Base-by-base conservation (phyloP, 2,329 filamentous ascomycete genomes). In the Exophiala viscosa region DNA sequence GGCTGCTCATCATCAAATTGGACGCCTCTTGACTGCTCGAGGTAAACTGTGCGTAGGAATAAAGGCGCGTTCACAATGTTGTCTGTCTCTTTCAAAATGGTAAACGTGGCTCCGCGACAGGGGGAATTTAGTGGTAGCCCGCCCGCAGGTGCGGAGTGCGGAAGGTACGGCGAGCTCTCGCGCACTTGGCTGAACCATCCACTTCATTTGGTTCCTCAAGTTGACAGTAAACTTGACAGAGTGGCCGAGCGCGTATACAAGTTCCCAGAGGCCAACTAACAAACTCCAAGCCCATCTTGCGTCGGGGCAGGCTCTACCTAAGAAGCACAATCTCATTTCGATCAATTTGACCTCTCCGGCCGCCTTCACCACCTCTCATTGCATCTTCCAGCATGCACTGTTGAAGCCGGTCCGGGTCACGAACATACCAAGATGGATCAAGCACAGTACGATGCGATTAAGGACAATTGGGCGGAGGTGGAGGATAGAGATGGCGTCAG, bases 401-500 rank as follows among this genome's bases (percentile, higher is more conserved):
- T 47, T 59, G 55, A 59, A 14, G 10, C 36, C 38, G 40, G 46
- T 45, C 31, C 34, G n/a, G 46, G 18, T n/a, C 23, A 59, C 7
- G 50, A 28, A 50, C 18, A 43, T 43, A 18, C 51, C 64, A 76
- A 59, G 58, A 96, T 96, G 90, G 91, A 96, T 70, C 60, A 63
- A 53, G 54, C 52, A 40, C 59, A 61, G 41, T 95, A 90, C 79
- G 91, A 96, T 72, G 81, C 85, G 63, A 76, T 95, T 63, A 96
- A 96, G 76, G 91, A 96, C 74, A 87, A 92, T 76, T 96, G 91
- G 91, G 90, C 86, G 67, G 90, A 96, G 71, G 86, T 95, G 54
- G 93, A 99, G 77, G 93, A 99, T 68, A 85, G 89, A 64, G 93
- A 99, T 83, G 93, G 93, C 57, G 84, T 97, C 67, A 86, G 93